phyloP scores from a whole-genome alignment of 2,329 filamentous ascomycete genomes.

The Ceratocystis papillata region DNA sequence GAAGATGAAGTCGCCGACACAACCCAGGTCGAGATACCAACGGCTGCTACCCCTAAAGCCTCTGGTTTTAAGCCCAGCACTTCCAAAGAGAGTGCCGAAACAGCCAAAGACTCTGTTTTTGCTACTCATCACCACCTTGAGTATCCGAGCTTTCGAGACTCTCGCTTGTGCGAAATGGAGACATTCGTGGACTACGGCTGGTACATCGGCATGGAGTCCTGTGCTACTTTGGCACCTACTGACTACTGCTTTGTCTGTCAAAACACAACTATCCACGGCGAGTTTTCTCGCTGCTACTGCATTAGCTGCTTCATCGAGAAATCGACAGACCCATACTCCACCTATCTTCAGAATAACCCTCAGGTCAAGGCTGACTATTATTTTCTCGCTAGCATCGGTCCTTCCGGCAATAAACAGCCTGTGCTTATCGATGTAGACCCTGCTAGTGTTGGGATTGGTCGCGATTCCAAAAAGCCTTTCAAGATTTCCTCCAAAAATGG shows the following conservation, averaged over 20 bases:
- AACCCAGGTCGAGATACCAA: neutral
- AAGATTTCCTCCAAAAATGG: neutral
- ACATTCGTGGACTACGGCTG: neutral
- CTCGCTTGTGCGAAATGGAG: neutral
- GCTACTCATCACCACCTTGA: neutral
- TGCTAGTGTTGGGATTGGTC: neutral
- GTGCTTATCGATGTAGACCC: neutral
- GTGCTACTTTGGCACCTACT: neutral
- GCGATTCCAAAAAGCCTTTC: neutral
- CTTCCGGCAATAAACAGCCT: neutral
- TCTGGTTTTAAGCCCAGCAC: neutral
- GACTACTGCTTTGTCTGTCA: conserved; percentile 5
- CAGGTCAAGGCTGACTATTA: conserved; percentile 1
- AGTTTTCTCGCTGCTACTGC: conserved; percentile 8
- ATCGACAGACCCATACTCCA: neutral
- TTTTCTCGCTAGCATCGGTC: neutral
- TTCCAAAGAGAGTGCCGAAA: neutral
- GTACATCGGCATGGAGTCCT: neutral
- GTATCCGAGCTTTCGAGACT: neutral
- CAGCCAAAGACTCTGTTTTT: neutral
- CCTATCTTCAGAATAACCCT: neutral
- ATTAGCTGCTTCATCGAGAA: neutral
- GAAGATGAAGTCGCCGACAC: neutral
- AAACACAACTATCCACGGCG: neutral
- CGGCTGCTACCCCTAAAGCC: neutral